Evolutionary conservation across 768 basidiomycete species (phyloP).

Genomic region (Tricholoma hemisulphureum): DNA sequence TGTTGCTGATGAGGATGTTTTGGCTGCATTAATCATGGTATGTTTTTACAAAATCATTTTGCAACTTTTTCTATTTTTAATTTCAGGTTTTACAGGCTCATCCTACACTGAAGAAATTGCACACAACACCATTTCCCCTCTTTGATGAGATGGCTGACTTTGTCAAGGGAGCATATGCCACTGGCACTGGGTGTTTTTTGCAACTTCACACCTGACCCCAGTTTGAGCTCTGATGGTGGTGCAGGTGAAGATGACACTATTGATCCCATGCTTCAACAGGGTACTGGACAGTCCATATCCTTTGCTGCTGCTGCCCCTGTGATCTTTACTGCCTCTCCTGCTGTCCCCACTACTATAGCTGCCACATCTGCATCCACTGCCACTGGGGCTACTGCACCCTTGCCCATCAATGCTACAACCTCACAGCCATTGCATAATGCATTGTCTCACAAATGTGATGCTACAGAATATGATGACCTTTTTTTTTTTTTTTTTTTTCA

Average conservation of each 20-base stretch:
- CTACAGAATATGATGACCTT: not conserved
- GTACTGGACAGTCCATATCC: not conserved
- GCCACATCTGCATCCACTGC: not conserved
- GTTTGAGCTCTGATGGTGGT: not conserved
- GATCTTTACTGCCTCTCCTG: not conserved
- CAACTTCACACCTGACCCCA: not conserved
- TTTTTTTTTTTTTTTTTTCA: no score
- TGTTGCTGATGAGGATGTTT: not conserved
- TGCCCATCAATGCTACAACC: not conserved
- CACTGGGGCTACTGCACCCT: not conserved
- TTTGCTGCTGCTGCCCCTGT: not conserved
- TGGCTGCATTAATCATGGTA: not conserved
- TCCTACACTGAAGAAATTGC: not conserved
- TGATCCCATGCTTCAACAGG: not conserved
- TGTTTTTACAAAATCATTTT: not conserved
- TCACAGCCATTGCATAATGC: not conserved
- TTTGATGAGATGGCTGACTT: constrained; percentile 18
- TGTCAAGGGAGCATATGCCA: constrained; percentile 13
- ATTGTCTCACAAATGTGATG: not conserved
- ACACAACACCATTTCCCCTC: constrained; percentile 17
- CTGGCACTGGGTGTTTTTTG: constrained; percentile 8
- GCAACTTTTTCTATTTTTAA: not conserved
- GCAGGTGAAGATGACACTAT: not conserved
- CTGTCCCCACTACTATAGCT: not conserved
- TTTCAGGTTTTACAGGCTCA: not conserved